phyloP scores from a whole-genome alignment of 1,284 basidiomycete species.

The Malassezia cuniculi region DNA sequence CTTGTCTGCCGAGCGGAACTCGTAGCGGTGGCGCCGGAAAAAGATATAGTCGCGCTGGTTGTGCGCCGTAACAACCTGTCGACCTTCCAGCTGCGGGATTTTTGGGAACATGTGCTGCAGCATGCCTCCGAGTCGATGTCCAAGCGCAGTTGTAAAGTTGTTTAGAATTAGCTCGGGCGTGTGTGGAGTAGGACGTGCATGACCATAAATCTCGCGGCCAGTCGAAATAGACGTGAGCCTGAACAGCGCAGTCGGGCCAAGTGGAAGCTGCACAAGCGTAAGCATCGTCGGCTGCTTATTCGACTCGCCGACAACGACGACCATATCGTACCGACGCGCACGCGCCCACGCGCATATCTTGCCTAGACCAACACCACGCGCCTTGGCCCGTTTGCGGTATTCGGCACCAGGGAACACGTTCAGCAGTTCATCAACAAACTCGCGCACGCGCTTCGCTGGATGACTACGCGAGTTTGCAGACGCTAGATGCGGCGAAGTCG shows the following conservation, averaged over 20 bases:
- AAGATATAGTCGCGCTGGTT: constrained; percentile 98
- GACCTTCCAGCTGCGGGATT: constrained; percentile 84
- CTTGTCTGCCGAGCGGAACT: constrained; percentile 65
- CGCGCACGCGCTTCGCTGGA: constrained; percentile 46
- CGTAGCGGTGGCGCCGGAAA: constrained; percentile 89
- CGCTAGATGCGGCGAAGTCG: constrained; percentile 27
- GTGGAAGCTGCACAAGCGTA: constrained; percentile 76
- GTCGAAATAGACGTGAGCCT: constrained; percentile 78
- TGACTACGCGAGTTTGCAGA: constrained; percentile 54
- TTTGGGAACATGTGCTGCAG: constrained; percentile 92
- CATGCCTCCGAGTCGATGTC: constrained; percentile 79
- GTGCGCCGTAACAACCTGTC: constrained; percentile 92
- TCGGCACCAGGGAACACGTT: constrained; percentile 88
- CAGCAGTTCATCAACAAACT: constrained; percentile 65
- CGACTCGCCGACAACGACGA: constrained; percentile 89
- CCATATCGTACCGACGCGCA: constrained; percentile 69
- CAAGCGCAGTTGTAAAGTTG: constrained; percentile 84
- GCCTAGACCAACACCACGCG: constrained; percentile 83
- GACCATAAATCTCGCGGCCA: constrained; percentile 69
- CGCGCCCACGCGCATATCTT: constrained; percentile 87
- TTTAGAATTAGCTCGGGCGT: constrained; percentile 91
- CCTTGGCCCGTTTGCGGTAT: constrained; percentile 76
- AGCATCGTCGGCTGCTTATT: constrained; percentile 63
- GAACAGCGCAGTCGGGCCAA: constrained; percentile 91
- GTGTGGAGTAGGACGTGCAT: constrained; percentile 81